Percentiles rank a stretch among this genome's conserved stretches.
phyloP scores from a whole-genome alignment of 2,329 filamentous ascomycete genomes.

The Claviceps sp. region DNA sequence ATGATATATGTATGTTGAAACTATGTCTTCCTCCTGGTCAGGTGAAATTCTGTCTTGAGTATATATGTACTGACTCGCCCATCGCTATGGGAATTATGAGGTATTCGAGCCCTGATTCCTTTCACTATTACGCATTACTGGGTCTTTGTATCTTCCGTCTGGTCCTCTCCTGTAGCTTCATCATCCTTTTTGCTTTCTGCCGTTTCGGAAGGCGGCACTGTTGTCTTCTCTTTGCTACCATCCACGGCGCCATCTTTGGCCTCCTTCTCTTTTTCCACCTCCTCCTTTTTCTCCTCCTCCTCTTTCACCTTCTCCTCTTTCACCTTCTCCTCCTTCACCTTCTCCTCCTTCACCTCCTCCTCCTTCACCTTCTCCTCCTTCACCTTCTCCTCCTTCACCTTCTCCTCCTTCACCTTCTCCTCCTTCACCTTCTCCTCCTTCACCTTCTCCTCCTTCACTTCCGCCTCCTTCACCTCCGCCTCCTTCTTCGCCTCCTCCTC shows the following conservation, averaged over 20 bases:
- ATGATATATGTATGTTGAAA: too few species aligned
- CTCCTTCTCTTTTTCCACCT: conserved; percentile 11
- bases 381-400: conserved; percentile 8
- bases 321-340: conserved; percentile 9
- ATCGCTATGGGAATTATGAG: neutral
- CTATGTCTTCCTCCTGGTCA: too few species aligned
- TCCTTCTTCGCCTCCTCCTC: conserved; percentile 12
- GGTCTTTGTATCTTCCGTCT: conserved; percentile 2
- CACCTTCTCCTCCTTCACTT: conserved; percentile 12
- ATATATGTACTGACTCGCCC: too few species aligned
- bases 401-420: conserved; percentile 7
- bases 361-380: conserved; percentile 10
- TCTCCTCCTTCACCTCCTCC: conserved; percentile 12
- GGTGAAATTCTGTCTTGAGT: too few species aligned
- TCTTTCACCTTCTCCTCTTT: conserved; percentile 10
- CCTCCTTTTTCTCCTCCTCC: conserved; percentile 12
- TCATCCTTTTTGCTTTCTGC: conserved; percentile 11
- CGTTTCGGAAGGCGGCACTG: neutral
- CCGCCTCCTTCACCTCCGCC: conserved; percentile 11
- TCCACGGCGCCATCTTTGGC: conserved; percentile 14
- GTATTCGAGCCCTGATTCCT: neutral
- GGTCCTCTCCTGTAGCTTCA: conserved; percentile 2
- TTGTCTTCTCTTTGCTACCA: conserved; percentile 11
- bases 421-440: conserved; percentile 14
- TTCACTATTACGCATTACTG: neutral